Base-by-base conservation (phyloP, 306 rosid genomes). In the Coriaria nepalensis region DNA sequence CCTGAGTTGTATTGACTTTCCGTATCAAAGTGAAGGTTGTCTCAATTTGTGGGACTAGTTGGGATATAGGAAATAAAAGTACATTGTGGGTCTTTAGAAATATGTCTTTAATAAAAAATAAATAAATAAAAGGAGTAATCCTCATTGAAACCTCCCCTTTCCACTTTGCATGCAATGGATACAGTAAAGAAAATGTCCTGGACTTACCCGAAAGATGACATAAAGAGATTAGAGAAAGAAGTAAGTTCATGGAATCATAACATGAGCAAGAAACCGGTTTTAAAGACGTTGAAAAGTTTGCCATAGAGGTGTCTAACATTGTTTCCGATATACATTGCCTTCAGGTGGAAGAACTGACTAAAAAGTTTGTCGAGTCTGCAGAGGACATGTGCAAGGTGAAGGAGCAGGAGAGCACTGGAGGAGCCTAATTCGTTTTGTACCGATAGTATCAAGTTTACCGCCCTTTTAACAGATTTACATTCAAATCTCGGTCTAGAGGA, bases 151-250 rank as follows among this genome's bases (percentile, higher is more conserved):
- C 29, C 3, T 20, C 29, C 29, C 29, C 29, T 20, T 20, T 20
- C 29, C 29, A 20, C 29, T 50, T 53, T 43, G 46, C 81, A 82
- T 94, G 94, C 85, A 53, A 81, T 90, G 95, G 97, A 90, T 56
- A 68, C 80, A 2, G 70, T 75, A 34, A 90, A 90, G 73, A 90
- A 81, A 64, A 45, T 84, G 52, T 56, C 68, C 51, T 70, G 90
- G 10, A 77, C 64, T 39, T 80, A 82, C 52, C 80, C 97, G 2
- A 90, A 81, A 71, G 98, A 90, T 59, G 84, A 85, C 62, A 57
- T 90, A 50, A 90, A 81, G 58, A 77, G 84, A 81, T 55, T 81
- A 72, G 95, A 85, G 80, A 90, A 90, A 70, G 94, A 79, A 63
- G 98, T 85, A 66, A 77, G 87, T 68, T 42, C 37, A 4, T 39